A percentile compares a stretch with the other conserved stretches of the same genome.
phyloP scores from a whole-genome alignment of 371 early-diverging fungal genomes.

The Lichtheimia ornata region DNA sequence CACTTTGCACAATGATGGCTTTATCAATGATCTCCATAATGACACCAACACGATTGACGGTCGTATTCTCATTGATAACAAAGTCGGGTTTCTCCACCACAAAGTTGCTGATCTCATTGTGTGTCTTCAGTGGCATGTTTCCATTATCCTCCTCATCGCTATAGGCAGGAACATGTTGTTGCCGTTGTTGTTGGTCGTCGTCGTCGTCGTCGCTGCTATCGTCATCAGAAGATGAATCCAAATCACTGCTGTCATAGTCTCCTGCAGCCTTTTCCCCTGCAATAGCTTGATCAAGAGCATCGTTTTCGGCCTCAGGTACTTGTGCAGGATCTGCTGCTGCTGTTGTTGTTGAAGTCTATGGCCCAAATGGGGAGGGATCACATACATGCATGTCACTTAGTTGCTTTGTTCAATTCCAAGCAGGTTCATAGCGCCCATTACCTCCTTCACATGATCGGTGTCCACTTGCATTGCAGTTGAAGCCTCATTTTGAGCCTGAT shows the following conservation, averaged over 20 bases:
- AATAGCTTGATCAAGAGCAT: too few species aligned
- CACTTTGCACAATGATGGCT: conserved; percentile 73
- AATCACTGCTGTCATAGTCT: conserved; percentile 14
- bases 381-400: too few species aligned
- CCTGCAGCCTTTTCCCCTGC: neutral
- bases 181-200: neutral
- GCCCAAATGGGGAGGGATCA: too few species aligned
- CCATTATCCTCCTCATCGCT: neutral
- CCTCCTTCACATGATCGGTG: too few species aligned
- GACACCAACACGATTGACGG: conserved; percentile 62
- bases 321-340: too few species aligned
- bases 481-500: too few species aligned
- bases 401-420: too few species aligned
- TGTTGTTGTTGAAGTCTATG: too few species aligned
- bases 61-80: conserved; percentile 56
- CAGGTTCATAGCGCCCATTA: too few species aligned
- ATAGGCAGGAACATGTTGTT: neutral
- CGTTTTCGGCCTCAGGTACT: too few species aligned
- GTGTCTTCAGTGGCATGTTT: conserved; percentile 33
- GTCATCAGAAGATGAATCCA: conserved; percentile 3
- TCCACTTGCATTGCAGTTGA: too few species aligned
- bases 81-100: conserved; percentile 62
- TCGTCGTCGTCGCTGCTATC: neutral
- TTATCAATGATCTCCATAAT: conserved; percentile 74
- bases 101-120: conserved; percentile 62